Evolutionary conservation across 192 early-diverging fungal genomes (phyloP).

Genomic region (Oehlia diaphana): DNA sequence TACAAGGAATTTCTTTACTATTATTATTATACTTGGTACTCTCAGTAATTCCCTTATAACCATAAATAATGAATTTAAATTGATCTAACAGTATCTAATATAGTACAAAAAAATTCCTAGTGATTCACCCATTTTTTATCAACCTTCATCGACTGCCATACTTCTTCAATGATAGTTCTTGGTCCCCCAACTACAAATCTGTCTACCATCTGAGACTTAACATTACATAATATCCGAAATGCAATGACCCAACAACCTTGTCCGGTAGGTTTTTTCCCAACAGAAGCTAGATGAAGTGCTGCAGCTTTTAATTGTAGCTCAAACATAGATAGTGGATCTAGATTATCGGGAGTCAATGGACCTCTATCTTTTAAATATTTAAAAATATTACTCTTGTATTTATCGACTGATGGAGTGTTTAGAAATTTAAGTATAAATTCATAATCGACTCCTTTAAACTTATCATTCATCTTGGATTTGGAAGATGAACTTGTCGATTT

Average conservation of each 20-base stretch:
- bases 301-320: constrained; percentile 16
- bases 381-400: neutral
- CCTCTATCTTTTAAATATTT: neutral
- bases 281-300: neutral
- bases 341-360: neutral
- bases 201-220: constrained; percentile 16
- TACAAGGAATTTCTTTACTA: no score
- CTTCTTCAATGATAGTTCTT: neutral
- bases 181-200: neutral
- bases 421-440: neutral
- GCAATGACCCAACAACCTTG: constrained; percentile 10
- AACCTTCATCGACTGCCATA: neutral
- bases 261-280: neutral
- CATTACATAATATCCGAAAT: constrained; percentile 7
- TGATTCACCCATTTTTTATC: neutral
- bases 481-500: neutral
- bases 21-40: no score
- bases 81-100: no score
- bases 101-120: no score
- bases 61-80: no score
- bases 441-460: neutral
- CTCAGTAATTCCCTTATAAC: no score
- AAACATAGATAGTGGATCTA: neutral
- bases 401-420: neutral
- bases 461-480: neutral